A percentile compares a stretch with the other conserved stretches of the same genome.
phyloP scores from a whole-genome alignment of 2,329 filamentous ascomycete species.

The Ceratocystis albifundus region DNA sequence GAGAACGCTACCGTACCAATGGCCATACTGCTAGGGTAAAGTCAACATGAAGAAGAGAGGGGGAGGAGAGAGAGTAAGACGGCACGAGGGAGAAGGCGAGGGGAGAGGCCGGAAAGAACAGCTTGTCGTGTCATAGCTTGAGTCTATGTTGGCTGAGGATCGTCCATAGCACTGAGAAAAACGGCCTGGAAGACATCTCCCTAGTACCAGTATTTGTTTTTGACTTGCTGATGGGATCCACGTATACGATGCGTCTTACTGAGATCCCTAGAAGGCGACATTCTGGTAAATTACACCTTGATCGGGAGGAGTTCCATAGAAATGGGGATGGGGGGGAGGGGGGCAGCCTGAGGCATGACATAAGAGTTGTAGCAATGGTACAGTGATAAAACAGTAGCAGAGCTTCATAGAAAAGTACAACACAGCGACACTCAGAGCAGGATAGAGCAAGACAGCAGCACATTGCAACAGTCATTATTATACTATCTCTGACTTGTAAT shows the following conservation, averaged over 20 bases:
- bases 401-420: neutral
- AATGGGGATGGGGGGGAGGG: too few relatives aligned
- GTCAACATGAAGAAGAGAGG: neutral
- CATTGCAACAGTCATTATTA: too few relatives aligned
- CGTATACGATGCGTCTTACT: neutral
- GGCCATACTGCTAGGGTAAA: neutral
- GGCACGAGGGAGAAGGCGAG: too few relatives aligned
- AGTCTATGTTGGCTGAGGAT: neutral
- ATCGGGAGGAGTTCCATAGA: neutral
- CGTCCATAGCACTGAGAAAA: neutral
- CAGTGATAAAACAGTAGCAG: too few relatives aligned
- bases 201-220: neutral
- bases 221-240: neutral
- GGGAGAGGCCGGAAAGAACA: neutral
- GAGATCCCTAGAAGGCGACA: neutral
- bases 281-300: conserved; percentile 3
- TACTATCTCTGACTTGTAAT: neutral
- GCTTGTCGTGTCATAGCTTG: neutral
- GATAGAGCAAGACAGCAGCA: too few relatives aligned
- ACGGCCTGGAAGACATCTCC: neutral
- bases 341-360: neutral
- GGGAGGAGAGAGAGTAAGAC: too few relatives aligned
- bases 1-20: neutral
- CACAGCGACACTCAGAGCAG: neutral
- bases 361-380: too few relatives aligned